These are phyloP conservation scores for Trichomonascaceae sp. DNA, from an alignment of 1,139 yeast species.

Conservation along the genomic window DNA sequence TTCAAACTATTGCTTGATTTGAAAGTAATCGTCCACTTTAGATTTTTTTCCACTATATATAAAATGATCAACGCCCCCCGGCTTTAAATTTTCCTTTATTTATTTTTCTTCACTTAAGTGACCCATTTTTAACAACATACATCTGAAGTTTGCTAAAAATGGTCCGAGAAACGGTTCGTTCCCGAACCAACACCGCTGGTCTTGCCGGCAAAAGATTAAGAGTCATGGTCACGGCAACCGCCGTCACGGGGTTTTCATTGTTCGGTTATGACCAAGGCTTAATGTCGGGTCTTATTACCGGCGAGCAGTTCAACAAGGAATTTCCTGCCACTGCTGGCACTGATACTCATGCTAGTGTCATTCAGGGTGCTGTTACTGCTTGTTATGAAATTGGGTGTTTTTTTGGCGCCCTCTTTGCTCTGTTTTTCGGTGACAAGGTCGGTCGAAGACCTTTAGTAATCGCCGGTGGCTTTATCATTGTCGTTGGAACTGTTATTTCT, in stretches of 20 bases:
- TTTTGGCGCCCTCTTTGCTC: slow-evolving; percentile 61
- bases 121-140: background rate
- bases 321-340: slow-evolving; percentile 40
- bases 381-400: slow-evolving; percentile 78
- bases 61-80: background rate
- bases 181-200: slow-evolving; percentile 29
- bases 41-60: background rate
- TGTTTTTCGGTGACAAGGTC: slow-evolving; percentile 36
- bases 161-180: slow-evolving; percentile 11
- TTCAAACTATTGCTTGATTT: background rate
- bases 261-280: slow-evolving; percentile 82
- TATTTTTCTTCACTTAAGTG: background rate
- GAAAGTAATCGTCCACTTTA: background rate
- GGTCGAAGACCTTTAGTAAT: slow-evolving; percentile 37
- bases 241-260: slow-evolving; percentile 64
- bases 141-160: background rate
- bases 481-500: slow-evolving; percentile 55
- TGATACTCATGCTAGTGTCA: slow-evolving; percentile 24
- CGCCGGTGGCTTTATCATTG: slow-evolving; percentile 49
- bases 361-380: slow-evolving; percentile 65
- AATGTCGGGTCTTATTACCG: slow-evolving; percentile 61
- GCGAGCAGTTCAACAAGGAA: slow-evolving; percentile 49
- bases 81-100: background rate
- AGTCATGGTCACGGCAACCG: slow-evolving; percentile 43
- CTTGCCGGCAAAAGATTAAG: slow-evolving; percentile 41